Conservation (phyloP, 352 stramenopile species). For the Globisporangium mamillatum region DNA sequence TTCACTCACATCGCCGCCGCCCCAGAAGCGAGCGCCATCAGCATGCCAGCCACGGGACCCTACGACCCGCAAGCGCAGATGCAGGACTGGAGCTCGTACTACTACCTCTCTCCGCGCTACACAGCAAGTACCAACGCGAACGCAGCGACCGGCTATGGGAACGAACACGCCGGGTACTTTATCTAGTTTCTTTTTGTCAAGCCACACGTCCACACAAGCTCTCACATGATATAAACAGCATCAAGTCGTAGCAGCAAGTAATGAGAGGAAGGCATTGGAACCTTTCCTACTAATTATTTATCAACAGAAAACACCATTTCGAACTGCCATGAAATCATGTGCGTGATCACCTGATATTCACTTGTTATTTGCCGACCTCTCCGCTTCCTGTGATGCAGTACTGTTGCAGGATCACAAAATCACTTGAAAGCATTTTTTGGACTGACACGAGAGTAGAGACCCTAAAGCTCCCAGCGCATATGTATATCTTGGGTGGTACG, state of each 20-base stretch:
- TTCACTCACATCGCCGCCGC: not conserved
- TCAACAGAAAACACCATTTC: not conserved
- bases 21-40: not conserved
- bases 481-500: too few relatives aligned
- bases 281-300: not conserved
- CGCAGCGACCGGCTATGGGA: not conserved
- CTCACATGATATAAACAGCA: not conserved
- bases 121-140: not conserved
- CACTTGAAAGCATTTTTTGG: too few relatives aligned
- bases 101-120: not conserved
- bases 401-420: too few relatives aligned
- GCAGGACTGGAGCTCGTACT: not conserved
- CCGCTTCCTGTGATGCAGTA: too few relatives aligned
- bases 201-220: too few relatives aligned
- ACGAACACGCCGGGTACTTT: not conserved
- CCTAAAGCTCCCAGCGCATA: too few relatives aligned
- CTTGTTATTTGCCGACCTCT: too few relatives aligned
- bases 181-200: not conserved
- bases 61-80: not conserved
- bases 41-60: not conserved
- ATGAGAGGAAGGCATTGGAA: not conserved
- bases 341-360: too few relatives aligned
- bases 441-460: too few relatives aligned
- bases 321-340: too few relatives aligned
- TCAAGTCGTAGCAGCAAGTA: not conserved